phyloP scores from a whole-genome alignment of 225 moss, liverwort and hornwort species.

The Bryum argenteum region DNA sequence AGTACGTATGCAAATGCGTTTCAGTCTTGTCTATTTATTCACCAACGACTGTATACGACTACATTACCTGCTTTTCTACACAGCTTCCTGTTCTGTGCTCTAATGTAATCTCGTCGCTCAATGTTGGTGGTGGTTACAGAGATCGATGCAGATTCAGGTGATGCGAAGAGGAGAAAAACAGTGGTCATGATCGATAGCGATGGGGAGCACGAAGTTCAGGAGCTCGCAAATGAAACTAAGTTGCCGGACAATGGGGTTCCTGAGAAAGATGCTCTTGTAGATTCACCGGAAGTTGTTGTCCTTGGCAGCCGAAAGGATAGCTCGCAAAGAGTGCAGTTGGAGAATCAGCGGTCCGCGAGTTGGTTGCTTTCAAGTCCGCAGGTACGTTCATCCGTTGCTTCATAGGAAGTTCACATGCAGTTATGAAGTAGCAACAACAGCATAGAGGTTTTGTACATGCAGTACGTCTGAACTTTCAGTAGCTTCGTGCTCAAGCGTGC shows the following conservation, averaged over 20 bases:
- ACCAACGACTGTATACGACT: not conserved
- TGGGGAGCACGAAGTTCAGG: conserved; percentile 80
- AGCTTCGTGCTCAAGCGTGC: conserved; percentile 11
- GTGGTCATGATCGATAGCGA: conserved; percentile 86
- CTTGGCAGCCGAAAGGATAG: conserved; percentile 60
- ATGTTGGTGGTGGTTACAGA: conserved; percentile 41
- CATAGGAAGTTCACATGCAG: conserved; percentile 16
- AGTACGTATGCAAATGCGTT: not conserved
- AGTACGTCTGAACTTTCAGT: conserved; percentile 1
- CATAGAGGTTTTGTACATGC: not conserved
- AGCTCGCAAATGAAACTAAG: conserved; percentile 38
- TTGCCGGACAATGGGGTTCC: conserved; percentile 24
- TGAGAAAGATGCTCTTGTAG: conserved; percentile 22
- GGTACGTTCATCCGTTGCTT: conserved; percentile 35
- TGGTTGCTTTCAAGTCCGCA: conserved; percentile 42
- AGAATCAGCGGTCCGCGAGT: conserved; percentile 46
- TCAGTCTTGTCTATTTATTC: conserved; percentile 16
- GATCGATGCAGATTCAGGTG: conserved; percentile 39
- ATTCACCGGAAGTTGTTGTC: conserved; percentile 49
- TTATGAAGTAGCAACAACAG: conserved; percentile 10
- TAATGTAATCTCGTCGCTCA: conserved; percentile 20
- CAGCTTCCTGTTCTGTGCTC: conserved; percentile 14
- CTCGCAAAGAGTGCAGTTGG: conserved; percentile 56
- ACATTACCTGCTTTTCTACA: no score
- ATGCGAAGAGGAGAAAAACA: conserved; percentile 62